phyloP scores from a whole-genome alignment of 169 alveolate species.

The Babesia ovata region DNA sequence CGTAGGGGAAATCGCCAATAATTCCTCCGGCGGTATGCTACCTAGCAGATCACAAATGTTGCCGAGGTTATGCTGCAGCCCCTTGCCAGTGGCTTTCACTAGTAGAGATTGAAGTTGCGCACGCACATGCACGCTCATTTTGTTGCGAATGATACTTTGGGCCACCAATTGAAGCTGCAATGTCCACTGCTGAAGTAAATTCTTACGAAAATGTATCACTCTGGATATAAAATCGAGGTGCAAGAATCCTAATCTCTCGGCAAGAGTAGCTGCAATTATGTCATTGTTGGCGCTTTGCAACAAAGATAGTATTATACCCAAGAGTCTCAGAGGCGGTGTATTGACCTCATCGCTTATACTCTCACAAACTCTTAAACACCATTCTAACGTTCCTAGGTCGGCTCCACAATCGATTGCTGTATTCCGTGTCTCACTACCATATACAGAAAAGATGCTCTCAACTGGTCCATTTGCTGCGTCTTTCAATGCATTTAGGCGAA shows the following conservation, averaged over 20 bases:
- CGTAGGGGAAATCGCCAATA: not conserved
- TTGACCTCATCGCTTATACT: constrained; percentile 21
- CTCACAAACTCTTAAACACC: constrained; percentile 51
- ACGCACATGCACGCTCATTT: not conserved
- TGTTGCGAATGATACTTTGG: constrained; percentile 14
- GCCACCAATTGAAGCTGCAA: constrained; percentile 22
- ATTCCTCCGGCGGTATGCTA: constrained; percentile 54
- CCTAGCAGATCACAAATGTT: constrained; percentile 4
- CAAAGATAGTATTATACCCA: constrained; percentile 36
- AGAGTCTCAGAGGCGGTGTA: constrained; percentile 13
- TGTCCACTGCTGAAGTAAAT: constrained; percentile 51
- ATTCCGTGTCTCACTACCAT: constrained; percentile 1
- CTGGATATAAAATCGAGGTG: constrained; percentile 44
- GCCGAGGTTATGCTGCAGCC: constrained; percentile 15
- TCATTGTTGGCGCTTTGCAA: constrained; percentile 28
- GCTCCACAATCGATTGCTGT: constrained; percentile 2
- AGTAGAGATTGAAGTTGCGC: constrained; percentile 32
- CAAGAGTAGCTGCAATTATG: constrained; percentile 32
- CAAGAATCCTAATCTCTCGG: constrained; percentile 49
- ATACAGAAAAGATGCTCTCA: not conserved
- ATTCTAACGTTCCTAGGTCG: constrained; percentile 56
- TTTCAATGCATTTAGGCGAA: not conserved
- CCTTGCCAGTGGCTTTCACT: constrained; percentile 43
- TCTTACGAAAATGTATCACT: constrained; percentile 42
- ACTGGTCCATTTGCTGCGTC: not conserved